Conservation (phyloP, 768 basidiomycete species). For the Leccinum ochraceum region DNA sequence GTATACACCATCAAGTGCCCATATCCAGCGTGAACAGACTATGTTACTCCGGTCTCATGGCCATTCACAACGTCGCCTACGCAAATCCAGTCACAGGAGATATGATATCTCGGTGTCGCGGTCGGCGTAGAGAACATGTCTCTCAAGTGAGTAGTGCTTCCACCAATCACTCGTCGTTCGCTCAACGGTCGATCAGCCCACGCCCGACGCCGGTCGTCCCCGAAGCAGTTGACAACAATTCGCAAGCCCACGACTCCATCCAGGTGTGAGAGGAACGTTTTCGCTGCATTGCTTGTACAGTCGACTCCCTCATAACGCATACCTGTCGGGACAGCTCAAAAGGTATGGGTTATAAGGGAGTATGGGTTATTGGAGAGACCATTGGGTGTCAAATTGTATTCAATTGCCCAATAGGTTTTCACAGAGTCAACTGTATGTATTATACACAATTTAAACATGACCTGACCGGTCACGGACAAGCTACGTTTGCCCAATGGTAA, state of each 20-base stretch:
- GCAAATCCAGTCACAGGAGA: constrained; percentile 79
- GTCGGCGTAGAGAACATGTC: constrained; percentile 84
- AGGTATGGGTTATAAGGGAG: no score
- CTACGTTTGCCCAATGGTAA: background rate
- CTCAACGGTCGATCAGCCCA: constrained; percentile 43
- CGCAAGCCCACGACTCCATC: constrained; percentile 76
- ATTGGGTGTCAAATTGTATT: no score
- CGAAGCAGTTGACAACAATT: constrained; percentile 58
- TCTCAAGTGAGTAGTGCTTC: constrained; percentile 51
- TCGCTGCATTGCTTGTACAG: no score
- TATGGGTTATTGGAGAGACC: no score
- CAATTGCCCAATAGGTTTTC: no score
- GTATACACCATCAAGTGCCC: constrained; percentile 57
- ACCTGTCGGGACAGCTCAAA: no score
- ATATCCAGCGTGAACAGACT: constrained; percentile 90
- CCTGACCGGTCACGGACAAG: background rate
- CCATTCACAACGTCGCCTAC: constrained; percentile 87
- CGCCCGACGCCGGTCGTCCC: constrained; percentile 74
- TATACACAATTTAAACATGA: background rate
- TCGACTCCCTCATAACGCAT: no score
- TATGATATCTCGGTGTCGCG: constrained; percentile 85
- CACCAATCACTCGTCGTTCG: constrained; percentile 1
- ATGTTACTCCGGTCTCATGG: constrained; percentile 93
- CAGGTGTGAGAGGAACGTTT: constrained; percentile 37
- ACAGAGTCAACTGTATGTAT: background rate